phyloP scores from a whole-genome alignment of 176 grass and related monocot genomes.

The Musa troglodytarum region DNA sequence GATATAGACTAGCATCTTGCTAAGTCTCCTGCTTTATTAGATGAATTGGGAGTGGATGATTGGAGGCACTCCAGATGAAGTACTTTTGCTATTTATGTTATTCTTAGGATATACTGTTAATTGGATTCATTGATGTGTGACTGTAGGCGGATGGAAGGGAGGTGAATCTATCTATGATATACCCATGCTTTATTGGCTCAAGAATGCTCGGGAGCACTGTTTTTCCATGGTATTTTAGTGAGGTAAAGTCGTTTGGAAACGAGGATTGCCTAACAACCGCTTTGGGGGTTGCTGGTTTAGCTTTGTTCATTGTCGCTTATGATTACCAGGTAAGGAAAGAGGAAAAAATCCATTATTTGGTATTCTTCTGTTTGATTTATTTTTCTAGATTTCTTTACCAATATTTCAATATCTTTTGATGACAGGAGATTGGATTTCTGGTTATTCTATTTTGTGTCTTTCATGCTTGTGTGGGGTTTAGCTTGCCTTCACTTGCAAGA shows the following conservation, averaged over 20 bases:
- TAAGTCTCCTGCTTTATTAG: too few species aligned
- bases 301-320: conserved; percentile 69
- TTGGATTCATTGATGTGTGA: conserved; percentile 13
- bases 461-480: conserved; percentile 81
- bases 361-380: background rate
- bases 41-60: too few species aligned
- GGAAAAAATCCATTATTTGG: conserved; percentile 1
- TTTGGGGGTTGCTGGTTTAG: conserved; percentile 35
- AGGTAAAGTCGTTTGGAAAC: conserved; percentile 30
- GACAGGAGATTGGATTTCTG: conserved; percentile 66
- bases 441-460: conserved; percentile 77
- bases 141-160: conserved; percentile 72
- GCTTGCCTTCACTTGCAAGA: conserved; percentile 74
- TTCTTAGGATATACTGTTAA: background rate
- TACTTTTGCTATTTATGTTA: too few species aligned
- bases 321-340: conserved; percentile 61
- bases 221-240: conserved; percentile 72
- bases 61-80: too few species aligned
- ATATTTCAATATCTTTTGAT: background rate
- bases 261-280: conserved; percentile 64
- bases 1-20: too few species aligned
- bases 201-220: conserved; percentile 58
- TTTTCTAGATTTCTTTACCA: background rate
- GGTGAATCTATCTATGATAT: conserved; percentile 54
- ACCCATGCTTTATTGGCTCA: conserved; percentile 78